Base-by-base conservation (phyloP, 2,329 filamentous ascomycete genomes). In the Colletotrichum sansevieriae region DNA sequence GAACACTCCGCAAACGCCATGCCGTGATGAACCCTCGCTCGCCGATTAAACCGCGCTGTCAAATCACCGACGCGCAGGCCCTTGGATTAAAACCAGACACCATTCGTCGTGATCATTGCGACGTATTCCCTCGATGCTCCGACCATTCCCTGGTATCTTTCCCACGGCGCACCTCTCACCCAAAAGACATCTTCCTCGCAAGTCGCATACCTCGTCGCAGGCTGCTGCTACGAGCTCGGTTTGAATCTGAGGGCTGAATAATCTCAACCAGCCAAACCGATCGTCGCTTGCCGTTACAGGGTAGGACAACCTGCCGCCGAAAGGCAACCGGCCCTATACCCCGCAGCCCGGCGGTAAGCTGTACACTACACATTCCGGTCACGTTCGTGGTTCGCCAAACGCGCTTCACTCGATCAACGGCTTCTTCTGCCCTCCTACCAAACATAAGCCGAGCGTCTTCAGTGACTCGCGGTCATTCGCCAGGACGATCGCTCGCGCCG, bases 401-500 rank as follows among this genome's bases (percentile, higher is more conserved):
- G 15, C 22, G 15, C 13, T 25, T 72, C 69, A 91, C 77, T 91
- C 88, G 68, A 91, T 91, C 60, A 90, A 81, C 63, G 88, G 88
- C 76, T 90, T 91, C 79, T 90, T 90, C 72, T 90, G 85, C 0
- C 87, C 88, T 20, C 86, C 88, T 5, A 91, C 87, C 74, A 87
- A 82, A 71, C 88, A 90, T n/a, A 90, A 78, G 0, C 89, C 89
- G 15, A 91, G 77, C n/a, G 88, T 86, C 44, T 84, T 82, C 64
- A 91, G 79, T 15, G 88, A 86, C 72, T 90, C 86, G 64, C 83
- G 89, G 76, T 98, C 95, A 70, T 87, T 91, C 5, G 93, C 90
- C 58, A 92, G 85, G 66, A 98, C 88, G 71, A 99, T 96, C 8
- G 88, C 90, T 71, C 91, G 90, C 1, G 95, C 91, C 1, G 96